phyloP scores from a whole-genome alignment of 805 yeast species.

The Teunomyces pallodes region DNA sequence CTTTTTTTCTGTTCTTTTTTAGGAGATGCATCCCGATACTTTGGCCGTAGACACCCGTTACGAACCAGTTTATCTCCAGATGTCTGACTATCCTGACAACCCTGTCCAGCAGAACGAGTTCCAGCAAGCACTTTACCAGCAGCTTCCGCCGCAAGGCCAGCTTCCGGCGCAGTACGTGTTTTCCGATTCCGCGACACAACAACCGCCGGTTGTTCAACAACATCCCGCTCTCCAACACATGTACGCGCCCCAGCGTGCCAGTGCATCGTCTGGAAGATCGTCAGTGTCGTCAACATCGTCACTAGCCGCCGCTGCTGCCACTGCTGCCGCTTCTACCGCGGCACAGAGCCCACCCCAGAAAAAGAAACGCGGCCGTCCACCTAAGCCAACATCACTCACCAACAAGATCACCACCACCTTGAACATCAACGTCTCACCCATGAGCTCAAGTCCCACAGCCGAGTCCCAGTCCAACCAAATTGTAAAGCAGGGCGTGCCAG shows the following conservation, averaged over 20 bases:
- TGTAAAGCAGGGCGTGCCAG: constrained; percentile 41
- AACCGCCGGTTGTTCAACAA: not conserved
- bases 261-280: not conserved
- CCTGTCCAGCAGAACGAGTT: not conserved
- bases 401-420: constrained; percentile 39
- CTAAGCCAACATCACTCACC: constrained; percentile 37
- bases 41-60: constrained; percentile 1
- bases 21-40: constrained; percentile 1
- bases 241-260: not conserved
- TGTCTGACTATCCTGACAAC: constrained; percentile 1
- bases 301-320: not conserved
- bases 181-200: not conserved
- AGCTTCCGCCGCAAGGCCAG: not conserved
- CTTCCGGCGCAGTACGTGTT: not conserved
- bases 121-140: not conserved
- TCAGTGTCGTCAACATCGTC: not conserved
- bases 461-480: constrained; percentile 38
- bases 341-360: constrained; percentile 25
- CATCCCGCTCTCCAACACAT: not conserved
- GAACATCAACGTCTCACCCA: constrained; percentile 41
- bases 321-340: not conserved
- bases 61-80: constrained; percentile 1
- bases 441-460: constrained; percentile 35
- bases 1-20: not conserved
- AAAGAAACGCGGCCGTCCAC: constrained; percentile 46